Evolutionary conservation across 495 filamentous ascomycete genomes (phyloP).

Genomic region (Trichoderma asperelloides): DNA sequence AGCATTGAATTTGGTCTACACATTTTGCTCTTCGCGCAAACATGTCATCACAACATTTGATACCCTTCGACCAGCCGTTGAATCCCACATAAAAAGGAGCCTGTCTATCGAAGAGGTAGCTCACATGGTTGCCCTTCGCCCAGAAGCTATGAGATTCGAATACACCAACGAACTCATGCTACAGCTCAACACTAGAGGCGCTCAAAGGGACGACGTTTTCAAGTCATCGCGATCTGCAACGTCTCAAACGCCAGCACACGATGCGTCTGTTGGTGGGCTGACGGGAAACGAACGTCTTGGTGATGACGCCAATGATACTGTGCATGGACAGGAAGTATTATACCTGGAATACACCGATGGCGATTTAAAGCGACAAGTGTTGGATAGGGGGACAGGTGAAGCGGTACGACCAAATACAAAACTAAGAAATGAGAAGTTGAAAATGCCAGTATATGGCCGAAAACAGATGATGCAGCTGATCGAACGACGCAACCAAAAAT

Average conservation of each 20-base stretch:
- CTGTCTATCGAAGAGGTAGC: slow-evolving; percentile 72
- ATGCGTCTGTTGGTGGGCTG: slow-evolving; percentile 40
- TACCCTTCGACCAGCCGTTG: slow-evolving; percentile 75
- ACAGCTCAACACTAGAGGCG: slow-evolving; percentile 66
- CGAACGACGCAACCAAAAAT: slow-evolving; percentile 84
- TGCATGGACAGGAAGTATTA: slow-evolving; percentile 51
- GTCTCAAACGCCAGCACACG: slow-evolving; percentile 31
- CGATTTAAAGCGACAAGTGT: slow-evolving; percentile 75
- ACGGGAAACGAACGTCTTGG: slow-evolving; percentile 35
- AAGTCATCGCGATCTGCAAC: slow-evolving; percentile 35
- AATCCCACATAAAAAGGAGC: slow-evolving; percentile 65
- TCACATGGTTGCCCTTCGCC: slow-evolving; percentile 67
- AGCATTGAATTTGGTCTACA: slow-evolving; percentile 86
- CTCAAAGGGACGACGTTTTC: slow-evolving; percentile 44
- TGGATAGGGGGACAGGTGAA: slow-evolving; percentile 61
- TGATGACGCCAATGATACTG: slow-evolving; percentile 24
- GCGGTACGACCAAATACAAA: slow-evolving; percentile 52
- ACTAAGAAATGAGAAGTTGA: slow-evolving; percentile 68
- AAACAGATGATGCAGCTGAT: slow-evolving; percentile 86
- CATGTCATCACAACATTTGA: slow-evolving; percentile 87
- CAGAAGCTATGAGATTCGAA: slow-evolving; percentile 66
- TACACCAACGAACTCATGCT: slow-evolving; percentile 79
- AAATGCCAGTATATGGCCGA: slow-evolving; percentile 89
- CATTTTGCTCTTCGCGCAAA: slow-evolving; percentile 87
- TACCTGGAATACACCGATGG: slow-evolving; percentile 90